phyloP scores from a whole-genome alignment of 1,284 basidiomycete genomes.

The Cutaneotrichosporon mucoides region DNA sequence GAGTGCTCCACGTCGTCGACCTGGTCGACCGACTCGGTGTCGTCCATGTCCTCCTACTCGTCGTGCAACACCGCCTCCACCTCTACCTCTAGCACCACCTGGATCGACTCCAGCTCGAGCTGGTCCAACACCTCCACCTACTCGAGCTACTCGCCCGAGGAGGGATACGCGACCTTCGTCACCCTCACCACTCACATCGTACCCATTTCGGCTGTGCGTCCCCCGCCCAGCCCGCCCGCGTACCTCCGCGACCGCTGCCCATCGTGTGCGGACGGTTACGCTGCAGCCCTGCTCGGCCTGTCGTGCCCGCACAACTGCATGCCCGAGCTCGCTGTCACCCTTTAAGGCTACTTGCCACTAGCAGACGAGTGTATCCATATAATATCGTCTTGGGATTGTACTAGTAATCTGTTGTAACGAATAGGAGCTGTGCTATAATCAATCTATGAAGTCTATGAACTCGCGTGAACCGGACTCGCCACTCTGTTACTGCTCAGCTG shows the following conservation, averaged over 20 bases:
- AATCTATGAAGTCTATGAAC: too few relatives aligned
- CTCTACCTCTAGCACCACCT: not conserved
- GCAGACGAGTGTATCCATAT: not conserved
- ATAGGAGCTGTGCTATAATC: too few relatives aligned
- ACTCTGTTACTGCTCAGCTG: too few relatives aligned
- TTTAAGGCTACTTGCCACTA: not conserved
- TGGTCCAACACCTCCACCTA: not conserved
- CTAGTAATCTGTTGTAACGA: too few relatives aligned
- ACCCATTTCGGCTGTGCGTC: not conserved
- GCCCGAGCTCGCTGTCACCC: not conserved
- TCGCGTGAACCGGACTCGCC: too few relatives aligned
- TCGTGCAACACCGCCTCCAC: too few relatives aligned
- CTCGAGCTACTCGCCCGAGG: not conserved
- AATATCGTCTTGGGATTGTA: not conserved
- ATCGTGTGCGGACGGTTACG: not conserved
- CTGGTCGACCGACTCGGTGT: not conserved
- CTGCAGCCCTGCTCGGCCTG: not conserved
- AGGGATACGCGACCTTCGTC: not conserved
- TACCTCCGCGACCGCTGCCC: not conserved
- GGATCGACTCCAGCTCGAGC: not conserved
- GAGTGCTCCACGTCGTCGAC: not conserved
- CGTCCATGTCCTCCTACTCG: not conserved
- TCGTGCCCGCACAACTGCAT: not conserved
- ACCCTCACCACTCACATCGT: not conserved
- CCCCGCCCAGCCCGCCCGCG: too few relatives aligned